Evolutionary conservation across 306 rosid species (phyloP), one percentile per base, ranked within the genome.

Genomic region (Psophocarpus tetragonolobus): DNA sequence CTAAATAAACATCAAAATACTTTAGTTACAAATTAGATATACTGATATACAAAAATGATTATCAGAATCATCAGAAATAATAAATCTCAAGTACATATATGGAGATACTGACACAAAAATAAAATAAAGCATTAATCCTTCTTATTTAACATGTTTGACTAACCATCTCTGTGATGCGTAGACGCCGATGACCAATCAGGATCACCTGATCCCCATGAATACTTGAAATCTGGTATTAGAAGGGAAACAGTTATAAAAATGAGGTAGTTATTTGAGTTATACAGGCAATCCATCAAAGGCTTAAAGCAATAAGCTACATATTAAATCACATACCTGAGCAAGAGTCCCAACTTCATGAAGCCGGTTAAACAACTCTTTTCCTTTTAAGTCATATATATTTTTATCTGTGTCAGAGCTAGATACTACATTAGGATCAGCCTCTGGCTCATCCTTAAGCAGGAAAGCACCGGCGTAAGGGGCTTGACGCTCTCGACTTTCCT

Each of bases 401-500:
- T 92, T 96, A 51, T 92, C 99, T 9, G 90, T 44, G 53, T 96
- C 98, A 53, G 91, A 87, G 69, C 90, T 90, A 74, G 97, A 88
- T 54, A 85, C 88, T 58, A 80, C 20, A 75, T 87, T 90, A 13
- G 97, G 87, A 90, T 96, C 99, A 66, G 93, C 77, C 67, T 87
- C 97, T 3, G 90, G 91, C 65, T 92, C 97, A 50, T 96, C 99
- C 88, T 96, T 96, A 60, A 96, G 86, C 70, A 96, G 93, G 81
- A 96, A 96, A 73, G 99, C 92, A 62, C 99, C 99, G 50, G 98
- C 99, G 85, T 96, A 96, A 4, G 99, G 99, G 78, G 99, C 99
- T 80, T 96, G 99, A 41, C 99, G 83, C 71, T 89, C 90, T 61
- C 89, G 87, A 83, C 93, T 92, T 80, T 96, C 99, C 62, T 92